These are phyloP conservation scores for Salvia rosmarinus DNA, from an alignment of 257 asterid genomes.

Conservation along the genomic window DNA sequence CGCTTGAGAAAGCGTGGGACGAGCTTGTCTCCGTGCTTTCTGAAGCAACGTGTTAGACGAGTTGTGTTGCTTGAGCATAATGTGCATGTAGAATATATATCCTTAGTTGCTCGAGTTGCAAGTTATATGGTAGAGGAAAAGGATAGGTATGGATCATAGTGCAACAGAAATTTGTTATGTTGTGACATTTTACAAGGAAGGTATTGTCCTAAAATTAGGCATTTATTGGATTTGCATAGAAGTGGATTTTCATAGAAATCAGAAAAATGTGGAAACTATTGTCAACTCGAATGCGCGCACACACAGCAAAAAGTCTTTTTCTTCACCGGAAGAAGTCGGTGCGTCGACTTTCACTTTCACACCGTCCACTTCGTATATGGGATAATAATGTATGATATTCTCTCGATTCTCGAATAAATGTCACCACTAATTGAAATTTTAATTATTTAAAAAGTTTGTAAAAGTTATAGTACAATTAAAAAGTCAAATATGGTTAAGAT, in stretches of 20 bases:
- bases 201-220: constrained; percentile 1
- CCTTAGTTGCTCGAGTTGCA: neutral
- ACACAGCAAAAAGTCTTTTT: neutral
- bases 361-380: constrained; percentile 16
- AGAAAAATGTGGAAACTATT: neutral
- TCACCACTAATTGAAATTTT: no score
- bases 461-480: no score
- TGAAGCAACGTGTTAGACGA: constrained; percentile 38
- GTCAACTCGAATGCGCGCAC: constrained; percentile 28
- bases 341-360: constrained; percentile 12
- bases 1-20: constrained; percentile 75
- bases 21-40: constrained; percentile 60
- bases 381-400: neutral
- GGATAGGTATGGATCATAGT: constrained; percentile 9
- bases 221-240: neutral
- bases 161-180: constrained; percentile 13
- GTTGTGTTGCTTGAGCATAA: neutral
- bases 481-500: no score
- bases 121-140: constrained; percentile 7
- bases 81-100: neutral
- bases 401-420: no score
- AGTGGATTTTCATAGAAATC: neutral
- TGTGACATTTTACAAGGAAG: neutral
- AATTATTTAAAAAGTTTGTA: no score
- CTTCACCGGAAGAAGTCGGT: constrained; percentile 32